Evolutionary conservation across 805 yeast species (phyloP), one percentile per base, ranked within the genome.

Genomic region (Clavispora asparagi): DNA sequence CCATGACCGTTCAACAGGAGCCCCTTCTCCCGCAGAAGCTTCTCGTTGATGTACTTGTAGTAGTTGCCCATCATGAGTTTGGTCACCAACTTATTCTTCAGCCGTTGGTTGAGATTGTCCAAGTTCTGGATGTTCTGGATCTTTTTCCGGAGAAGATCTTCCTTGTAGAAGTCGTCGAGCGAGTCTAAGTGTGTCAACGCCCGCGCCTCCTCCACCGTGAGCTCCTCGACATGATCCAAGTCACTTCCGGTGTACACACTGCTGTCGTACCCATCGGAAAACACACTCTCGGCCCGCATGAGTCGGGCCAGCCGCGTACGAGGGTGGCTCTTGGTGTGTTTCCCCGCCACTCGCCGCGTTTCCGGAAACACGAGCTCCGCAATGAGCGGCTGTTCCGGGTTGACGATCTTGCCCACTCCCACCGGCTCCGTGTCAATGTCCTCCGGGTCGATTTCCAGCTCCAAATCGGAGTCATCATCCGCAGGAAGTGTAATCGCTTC

Each of bases 21-120:
- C 8, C 43, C 48, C 31, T 40, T 32, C 30, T 43, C 47, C 13
- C 35, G 32, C 46, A 26, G 29, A 50, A 52, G 54, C 57, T 58
- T 63, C 55, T 60, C 63, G 46, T 66, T 65, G 30, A 73, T 59
- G 50, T 76, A 78, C 48, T 77, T 78, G 48, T 77, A 74, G 49
- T 79, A 81, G 39, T 85, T 79, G 7, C 84, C 80, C 78, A 84
- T 81, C 89, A 83, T 83, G 44, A 84, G 64, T 49, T 76, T 71
- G 39, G 85, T 86, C 14, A 82, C 79, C 47, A 83, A 56, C 55
- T 67, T 69, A 47, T 78, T 70, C 51, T 78, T 73, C 62, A 71
- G 69, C 31, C 59, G 48, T 44, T 79, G 77, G 27, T 63, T 57
- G 33, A 79, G 52, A 35, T 60, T 58, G 9, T 52, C 54, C 43